phyloP scores from a whole-genome alignment of 2,329 filamentous ascomycete species.

The Diaporthe longicolla region DNA sequence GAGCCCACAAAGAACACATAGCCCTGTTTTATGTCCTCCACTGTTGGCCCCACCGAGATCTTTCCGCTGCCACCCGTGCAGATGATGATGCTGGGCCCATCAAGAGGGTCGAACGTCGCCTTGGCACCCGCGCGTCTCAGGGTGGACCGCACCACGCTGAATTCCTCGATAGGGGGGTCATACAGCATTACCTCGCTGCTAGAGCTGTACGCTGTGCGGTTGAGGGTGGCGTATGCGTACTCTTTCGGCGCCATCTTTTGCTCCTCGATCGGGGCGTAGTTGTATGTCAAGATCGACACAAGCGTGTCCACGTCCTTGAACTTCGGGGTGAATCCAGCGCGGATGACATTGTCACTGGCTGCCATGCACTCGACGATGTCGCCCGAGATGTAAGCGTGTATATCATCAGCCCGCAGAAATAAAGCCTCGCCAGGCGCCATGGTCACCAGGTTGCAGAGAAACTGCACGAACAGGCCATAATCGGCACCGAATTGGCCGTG shows the following conservation, averaged over 20 bases:
- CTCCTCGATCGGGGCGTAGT: constrained; percentile 92
- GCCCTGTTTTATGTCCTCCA: constrained; percentile 79
- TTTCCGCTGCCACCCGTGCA: constrained; percentile 87
- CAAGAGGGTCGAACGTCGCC: constrained; percentile 88
- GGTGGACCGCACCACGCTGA: constrained; percentile 86
- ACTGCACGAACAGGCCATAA: constrained; percentile 93
- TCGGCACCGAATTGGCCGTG: constrained; percentile 89
- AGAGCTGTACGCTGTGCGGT: constrained; percentile 84
- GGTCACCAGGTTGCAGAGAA: constrained; percentile 96
- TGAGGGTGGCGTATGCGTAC: constrained; percentile 88
- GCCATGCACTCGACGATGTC: constrained; percentile 99
- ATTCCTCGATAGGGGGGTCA: constrained; percentile 97
- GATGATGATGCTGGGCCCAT: constrained; percentile 92
- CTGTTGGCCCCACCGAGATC: constrained; percentile 88
- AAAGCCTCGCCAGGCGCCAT: constrained; percentile 92
- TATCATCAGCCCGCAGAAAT: constrained; percentile 96
- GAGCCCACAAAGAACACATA: constrained; percentile 90
- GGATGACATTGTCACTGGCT: constrained; percentile 97
- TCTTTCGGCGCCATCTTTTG: constrained; percentile 92
- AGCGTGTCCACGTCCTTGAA: constrained; percentile 96
- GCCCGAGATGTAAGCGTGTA: constrained; percentile 92
- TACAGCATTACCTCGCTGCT: constrained; percentile 82
- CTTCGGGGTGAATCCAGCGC: constrained; percentile 96
- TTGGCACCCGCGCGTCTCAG: constrained; percentile 81
- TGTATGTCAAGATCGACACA: constrained; percentile 93